Conservation (phyloP, 1,284 basidiomycete genomes). For the Phellinidium pouzarii region DNA sequence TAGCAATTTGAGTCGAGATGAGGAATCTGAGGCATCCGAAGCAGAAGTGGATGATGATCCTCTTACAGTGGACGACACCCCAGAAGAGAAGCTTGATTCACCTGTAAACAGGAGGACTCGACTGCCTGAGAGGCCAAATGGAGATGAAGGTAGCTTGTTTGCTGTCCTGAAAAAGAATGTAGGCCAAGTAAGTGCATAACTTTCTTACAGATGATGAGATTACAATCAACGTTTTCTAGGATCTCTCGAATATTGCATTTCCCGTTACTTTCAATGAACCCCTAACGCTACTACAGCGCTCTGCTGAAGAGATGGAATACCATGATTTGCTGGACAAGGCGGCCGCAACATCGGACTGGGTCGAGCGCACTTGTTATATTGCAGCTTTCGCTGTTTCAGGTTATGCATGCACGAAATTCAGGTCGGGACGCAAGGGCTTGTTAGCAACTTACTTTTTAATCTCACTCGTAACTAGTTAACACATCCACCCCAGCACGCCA, state of each 20-base stretch:
- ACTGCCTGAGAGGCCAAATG: slow-evolving; percentile 61
- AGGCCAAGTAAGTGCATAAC: slow-evolving; percentile 56
- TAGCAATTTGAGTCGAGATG: slow-evolving; percentile 4
- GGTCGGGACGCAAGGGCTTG: slow-evolving; percentile 84
- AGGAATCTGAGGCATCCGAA: neutral
- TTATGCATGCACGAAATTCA: slow-evolving; percentile 74
- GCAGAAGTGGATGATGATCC: slow-evolving; percentile 15
- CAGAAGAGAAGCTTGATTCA: slow-evolving; percentile 18
- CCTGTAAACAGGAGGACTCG: slow-evolving; percentile 47
- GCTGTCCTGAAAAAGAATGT: slow-evolving; percentile 88
- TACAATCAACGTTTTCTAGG: slow-evolving; percentile 37
- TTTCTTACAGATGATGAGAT: neutral
- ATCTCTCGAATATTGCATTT: slow-evolving; percentile 78
- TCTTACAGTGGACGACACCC: slow-evolving; percentile 23
- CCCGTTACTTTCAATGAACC: slow-evolving; percentile 90
- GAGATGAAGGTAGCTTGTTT: slow-evolving; percentile 85
- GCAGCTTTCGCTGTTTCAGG: slow-evolving; percentile 81
- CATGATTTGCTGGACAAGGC: slow-evolving; percentile 64
- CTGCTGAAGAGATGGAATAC: slow-evolving; percentile 83
- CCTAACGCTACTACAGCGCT: slow-evolving; percentile 71
- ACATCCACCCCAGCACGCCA: slow-evolving; percentile 83
- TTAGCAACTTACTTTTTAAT: slow-evolving; percentile 34
- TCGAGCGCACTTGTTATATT: slow-evolving; percentile 70
- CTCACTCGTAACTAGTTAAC: too few species aligned
- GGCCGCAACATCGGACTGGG: slow-evolving; percentile 49